Evolutionary conservation across 2,329 filamentous ascomycete species (phyloP).

Genomic region (Cordyceps cicadae): DNA sequence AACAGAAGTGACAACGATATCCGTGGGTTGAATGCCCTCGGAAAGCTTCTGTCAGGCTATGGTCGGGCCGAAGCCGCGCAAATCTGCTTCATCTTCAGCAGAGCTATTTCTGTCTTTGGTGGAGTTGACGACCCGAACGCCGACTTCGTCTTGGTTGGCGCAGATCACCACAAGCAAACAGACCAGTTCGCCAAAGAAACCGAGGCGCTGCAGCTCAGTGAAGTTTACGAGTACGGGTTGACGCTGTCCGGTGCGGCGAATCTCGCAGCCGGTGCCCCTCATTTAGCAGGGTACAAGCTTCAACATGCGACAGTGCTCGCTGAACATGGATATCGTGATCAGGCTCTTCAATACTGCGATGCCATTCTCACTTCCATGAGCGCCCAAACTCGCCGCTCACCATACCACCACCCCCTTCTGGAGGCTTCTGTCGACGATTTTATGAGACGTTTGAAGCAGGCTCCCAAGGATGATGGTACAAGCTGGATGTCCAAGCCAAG

Average conservation of each 20-base stretch:
- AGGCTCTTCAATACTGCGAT: slow-evolving; percentile 89
- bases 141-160: slow-evolving; percentile 76
- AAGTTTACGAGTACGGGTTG: slow-evolving; percentile 86
- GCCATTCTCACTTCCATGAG: slow-evolving; percentile 67
- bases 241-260: slow-evolving; percentile 54
- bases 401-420: slow-evolving; percentile 73
- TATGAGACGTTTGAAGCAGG: slow-evolving; percentile 71
- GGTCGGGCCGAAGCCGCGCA: slow-evolving; percentile 86
- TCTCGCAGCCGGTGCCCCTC: slow-evolving; percentile 56
- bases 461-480: slow-evolving; percentile 69
- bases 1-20: slow-evolving; percentile 79
- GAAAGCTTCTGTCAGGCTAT: slow-evolving; percentile 75
- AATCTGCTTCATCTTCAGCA: slow-evolving; percentile 85
- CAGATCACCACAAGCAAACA: slow-evolving; percentile 65
- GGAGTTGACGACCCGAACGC: slow-evolving; percentile 74
- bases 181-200: slow-evolving; percentile 70
- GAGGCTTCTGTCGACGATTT: slow-evolving; percentile 76
- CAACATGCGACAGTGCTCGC: slow-evolving; percentile 78
- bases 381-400: slow-evolving; percentile 72
- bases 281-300: slow-evolving; percentile 85
- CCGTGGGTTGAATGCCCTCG: slow-evolving; percentile 69
- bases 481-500: slow-evolving; percentile 93
- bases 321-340: slow-evolving; percentile 71
- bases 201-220: slow-evolving; percentile 85
- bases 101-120: slow-evolving; percentile 61